Evolutionary conservation across 805 yeast species (phyloP).

Genomic region (Candida boleticola): DNA sequence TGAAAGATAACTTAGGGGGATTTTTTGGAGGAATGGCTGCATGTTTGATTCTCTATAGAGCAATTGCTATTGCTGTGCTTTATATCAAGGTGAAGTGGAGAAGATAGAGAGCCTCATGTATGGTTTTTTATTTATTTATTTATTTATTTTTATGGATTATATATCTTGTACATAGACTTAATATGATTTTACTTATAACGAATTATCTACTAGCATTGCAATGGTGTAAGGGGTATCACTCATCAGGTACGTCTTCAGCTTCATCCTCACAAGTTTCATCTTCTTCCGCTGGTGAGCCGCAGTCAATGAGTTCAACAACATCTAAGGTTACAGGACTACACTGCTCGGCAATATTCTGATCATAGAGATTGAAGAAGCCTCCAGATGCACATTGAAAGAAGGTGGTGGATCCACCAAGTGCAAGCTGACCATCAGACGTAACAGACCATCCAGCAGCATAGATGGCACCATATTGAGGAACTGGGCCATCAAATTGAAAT

Average conservation of each 20-base stretch:
- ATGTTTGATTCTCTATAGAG: conserved; percentile 33
- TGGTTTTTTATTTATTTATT: background rate
- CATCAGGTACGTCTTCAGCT: too few relatives aligned
- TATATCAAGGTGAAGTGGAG: conserved; percentile 25
- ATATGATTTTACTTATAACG: too few relatives aligned
- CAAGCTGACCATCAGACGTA: conserved; percentile 29
- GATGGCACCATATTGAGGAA: conserved; percentile 37
- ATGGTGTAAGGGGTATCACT: too few relatives aligned
- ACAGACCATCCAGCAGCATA: conserved; percentile 42
- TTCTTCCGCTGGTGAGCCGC: conserved; percentile 14
- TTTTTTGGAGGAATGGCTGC: conserved; percentile 35
- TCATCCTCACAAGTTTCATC: too few relatives aligned
- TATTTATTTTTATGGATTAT: background rate
- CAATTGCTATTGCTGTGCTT: conserved; percentile 23
- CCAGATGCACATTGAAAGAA: conserved; percentile 43
- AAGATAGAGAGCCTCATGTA: background rate
- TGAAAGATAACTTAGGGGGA: conserved; percentile 23
- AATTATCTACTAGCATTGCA: too few relatives aligned
- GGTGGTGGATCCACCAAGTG: conserved; percentile 27
- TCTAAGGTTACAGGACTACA: conserved; percentile 37
- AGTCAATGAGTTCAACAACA: conserved; percentile 34
- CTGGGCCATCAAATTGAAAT: conserved; percentile 42
- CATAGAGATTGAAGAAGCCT: conserved; percentile 37
- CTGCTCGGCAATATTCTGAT: conserved; percentile 28
- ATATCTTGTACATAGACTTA: too few relatives aligned